Conservation (phyloP, 108 stramenopile genomes). For the Skeletonema menzelii region DNA sequence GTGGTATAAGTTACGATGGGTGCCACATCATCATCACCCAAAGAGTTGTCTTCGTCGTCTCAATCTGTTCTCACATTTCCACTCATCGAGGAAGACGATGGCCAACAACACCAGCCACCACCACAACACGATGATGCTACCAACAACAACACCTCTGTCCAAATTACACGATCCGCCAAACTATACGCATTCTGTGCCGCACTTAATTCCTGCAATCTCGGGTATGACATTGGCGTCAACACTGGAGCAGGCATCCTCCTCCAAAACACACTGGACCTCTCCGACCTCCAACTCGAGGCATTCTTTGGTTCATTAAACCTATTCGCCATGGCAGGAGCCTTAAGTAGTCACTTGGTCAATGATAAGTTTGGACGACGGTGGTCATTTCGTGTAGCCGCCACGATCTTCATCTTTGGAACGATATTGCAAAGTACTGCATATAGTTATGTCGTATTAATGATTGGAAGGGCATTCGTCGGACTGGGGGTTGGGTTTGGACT, state of each 20-base stretch:
- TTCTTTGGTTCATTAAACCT: slow-evolving; percentile 76
- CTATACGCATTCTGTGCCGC: slow-evolving; percentile 72
- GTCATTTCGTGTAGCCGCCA: slow-evolving; percentile 65
- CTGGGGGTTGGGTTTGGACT: slow-evolving; percentile 87
- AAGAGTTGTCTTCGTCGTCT: background rate
- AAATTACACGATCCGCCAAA: slow-evolving; percentile 35
- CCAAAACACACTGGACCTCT: slow-evolving; percentile 59
- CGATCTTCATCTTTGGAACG: slow-evolving; percentile 74
- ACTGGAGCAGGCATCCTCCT: slow-evolving; percentile 57
- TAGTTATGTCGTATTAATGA: slow-evolving; percentile 60
- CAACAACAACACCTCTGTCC: background rate
- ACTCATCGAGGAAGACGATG: background rate
- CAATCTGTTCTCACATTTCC: background rate
- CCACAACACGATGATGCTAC: background rate
- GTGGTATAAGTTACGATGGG: too few species aligned
- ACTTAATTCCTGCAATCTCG: slow-evolving; percentile 80
- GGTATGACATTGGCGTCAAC: slow-evolving; percentile 70
- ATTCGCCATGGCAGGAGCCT: slow-evolving; percentile 74
- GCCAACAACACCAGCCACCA: background rate
- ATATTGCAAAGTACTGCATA: slow-evolving; percentile 46
- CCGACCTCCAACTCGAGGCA: slow-evolving; percentile 63
- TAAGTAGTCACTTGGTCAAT: slow-evolving; percentile 80
- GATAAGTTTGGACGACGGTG: slow-evolving; percentile 70
- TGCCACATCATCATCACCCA: background rate
- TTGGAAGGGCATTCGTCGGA: slow-evolving; percentile 79